phyloP scores from a whole-genome alignment of 73 alveolate species.

The Paramecium pentaurelia region DNA sequence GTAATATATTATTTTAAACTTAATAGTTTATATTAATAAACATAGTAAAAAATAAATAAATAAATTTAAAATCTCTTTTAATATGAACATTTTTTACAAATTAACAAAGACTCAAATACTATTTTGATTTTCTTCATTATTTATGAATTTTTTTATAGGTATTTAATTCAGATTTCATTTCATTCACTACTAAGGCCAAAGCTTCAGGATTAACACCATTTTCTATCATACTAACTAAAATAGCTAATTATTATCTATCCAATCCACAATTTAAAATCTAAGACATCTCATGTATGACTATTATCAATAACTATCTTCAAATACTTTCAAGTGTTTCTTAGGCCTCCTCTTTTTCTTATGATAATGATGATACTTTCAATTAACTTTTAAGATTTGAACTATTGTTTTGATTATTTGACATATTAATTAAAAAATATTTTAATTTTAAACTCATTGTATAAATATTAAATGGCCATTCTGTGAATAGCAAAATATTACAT shows the following conservation, averaged over 20 bases:
- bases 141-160: conserved; percentile 54
- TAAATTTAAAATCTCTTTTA: background rate
- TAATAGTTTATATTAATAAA: background rate
- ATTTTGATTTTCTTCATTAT: background rate
- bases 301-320: background rate
- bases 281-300: conserved; percentile 82
- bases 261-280: conserved; percentile 88
- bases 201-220: conserved; percentile 97
- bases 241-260: conserved; percentile 78
- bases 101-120: background rate
- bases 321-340: conserved; percentile 54
- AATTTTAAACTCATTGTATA: conserved; percentile 4
- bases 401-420: background rate
- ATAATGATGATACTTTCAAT: background rate
- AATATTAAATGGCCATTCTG: background rate
- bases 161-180: conserved; percentile 84
- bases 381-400: background rate
- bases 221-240: conserved; percentile 82
- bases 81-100: background rate
- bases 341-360: conserved; percentile 52
- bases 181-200: conserved; percentile 90
- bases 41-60: background rate
- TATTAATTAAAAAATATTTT: background rate
- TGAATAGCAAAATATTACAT: background rate
- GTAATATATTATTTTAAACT: background rate